Base-by-base conservation (phyloP, 2,329 filamentous ascomycete genomes). In the Aurifilum marmelostoma region DNA sequence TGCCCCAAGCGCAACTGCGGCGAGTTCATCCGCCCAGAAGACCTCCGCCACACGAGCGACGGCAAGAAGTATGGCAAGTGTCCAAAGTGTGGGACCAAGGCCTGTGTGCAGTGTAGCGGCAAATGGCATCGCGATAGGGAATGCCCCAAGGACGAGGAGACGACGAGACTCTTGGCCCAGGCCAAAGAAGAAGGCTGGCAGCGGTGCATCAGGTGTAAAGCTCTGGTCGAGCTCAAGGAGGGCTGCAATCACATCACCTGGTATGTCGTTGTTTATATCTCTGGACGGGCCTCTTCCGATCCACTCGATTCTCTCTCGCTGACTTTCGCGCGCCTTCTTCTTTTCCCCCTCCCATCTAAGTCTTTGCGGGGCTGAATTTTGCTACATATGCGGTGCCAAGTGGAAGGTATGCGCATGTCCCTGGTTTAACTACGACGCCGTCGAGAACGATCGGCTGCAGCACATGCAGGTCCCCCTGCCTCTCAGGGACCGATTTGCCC, bases 191-290 rank as follows among this genome's bases (percentile, higher is more conserved):
- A 89, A 65, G 91, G 91, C 32, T 94, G 91, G 90, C 90, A 92
- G 77, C 84, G 88, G 61, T 97, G 93, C 77, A 90, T 89, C 76
- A 89, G 84, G 71, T 97, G 94, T 80, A 88, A 86, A 72, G 83
- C 87, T 52, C 85, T 92, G 82, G 91, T 97, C 59, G 92, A 97
- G 78, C 81, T 93, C 63, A 91, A 91, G 73, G 92, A 95, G 78
- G 93, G 93, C 59, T 94, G 91, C 79, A 94, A 95, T 79, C 93
- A 95, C 77, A 95, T 97, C 88, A 93, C 89, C 37, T 97, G 93
- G 90, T 92, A 83, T 80, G 88, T 80, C 37, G 59, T 27, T 37
- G 21, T 43, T 29, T n/a, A 14, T 11, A 21, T 62, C n/a, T n/a
- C n/a, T n/a, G n/a, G n/a, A n/a, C n/a, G n/a, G n/a, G n/a, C n/a